Conservation (phyloP, 345 rosid species). For the Atalantia buxifolia region DNA sequence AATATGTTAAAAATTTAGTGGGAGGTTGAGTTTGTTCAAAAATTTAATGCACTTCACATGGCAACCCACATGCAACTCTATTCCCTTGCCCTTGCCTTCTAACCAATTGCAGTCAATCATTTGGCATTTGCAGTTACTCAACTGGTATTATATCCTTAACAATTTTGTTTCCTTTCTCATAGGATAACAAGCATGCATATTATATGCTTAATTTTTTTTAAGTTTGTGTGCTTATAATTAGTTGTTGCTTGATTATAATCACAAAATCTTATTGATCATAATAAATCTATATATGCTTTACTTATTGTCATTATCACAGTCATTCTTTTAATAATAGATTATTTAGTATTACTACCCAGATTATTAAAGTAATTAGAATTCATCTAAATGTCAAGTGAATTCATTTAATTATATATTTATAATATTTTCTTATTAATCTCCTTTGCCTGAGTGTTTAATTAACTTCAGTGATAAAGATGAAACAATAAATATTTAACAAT, state of each 20-base stretch:
- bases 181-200: not conserved
- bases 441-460: no score
- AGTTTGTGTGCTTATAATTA: conserved; percentile 5
- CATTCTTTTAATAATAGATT: not conserved
- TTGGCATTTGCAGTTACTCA: not conserved
- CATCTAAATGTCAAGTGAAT: not conserved
- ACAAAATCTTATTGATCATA: conserved; percentile 7
- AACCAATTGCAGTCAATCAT: conserved; percentile 15
- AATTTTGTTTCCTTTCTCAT: not conserved
- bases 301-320: not conserved
- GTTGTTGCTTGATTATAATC: not conserved
- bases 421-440: no score
- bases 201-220: not conserved
- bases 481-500: not conserved
- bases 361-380: no score
- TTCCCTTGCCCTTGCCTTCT: not conserved
- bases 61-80: conserved; percentile 42
- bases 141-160: not conserved
- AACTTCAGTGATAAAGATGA: not conserved
- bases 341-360: not conserved
- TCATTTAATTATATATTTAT: no score
- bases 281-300: not conserved
- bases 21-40: conserved; percentile 23
- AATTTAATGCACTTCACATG: conserved; percentile 42
- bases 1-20: conserved; percentile 4